Evolutionary conservation across 179 eudicot genomes (phyloP).

Genomic region (Gypsophila paniculata): DNA sequence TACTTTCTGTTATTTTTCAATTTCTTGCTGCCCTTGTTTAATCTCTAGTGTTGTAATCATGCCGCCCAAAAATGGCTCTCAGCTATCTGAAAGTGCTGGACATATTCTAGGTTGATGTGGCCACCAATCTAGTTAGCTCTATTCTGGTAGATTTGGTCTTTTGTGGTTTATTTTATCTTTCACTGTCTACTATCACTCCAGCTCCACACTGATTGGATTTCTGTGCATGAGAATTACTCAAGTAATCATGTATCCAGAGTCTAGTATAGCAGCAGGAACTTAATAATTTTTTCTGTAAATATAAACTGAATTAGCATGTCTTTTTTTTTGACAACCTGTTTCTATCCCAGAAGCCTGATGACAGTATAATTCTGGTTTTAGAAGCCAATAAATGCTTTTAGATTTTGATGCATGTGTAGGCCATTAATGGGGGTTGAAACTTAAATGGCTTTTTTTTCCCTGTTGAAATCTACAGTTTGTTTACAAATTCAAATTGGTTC

Average conservation of each 20-base stretch:
- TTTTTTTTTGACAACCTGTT: neutral
- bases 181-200: no score
- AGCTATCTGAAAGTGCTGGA: neutral
- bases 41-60: no score
- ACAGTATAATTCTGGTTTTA: neutral
- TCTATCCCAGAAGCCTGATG: neutral
- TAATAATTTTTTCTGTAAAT: no score
- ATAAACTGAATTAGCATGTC: neutral
- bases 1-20: neutral
- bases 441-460: slow-evolving; percentile 16
- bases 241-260: no score
- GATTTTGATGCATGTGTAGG: neutral
- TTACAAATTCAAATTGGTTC: slow-evolving; percentile 97
- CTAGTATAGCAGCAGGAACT: no score
- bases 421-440: neutral
- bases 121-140: no score
- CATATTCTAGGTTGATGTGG: no score
- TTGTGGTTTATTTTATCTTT: no score
- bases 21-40: neutral
- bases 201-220: no score
- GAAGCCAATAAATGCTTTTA: no score
- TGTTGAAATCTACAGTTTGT: slow-evolving; percentile 66
- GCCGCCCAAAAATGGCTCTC: neutral
- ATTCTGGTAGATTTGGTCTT: no score
- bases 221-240: no score